phyloP scores from a whole-genome alignment of 495 filamentous ascomycete species.

The Aspergillus asperescens region DNA sequence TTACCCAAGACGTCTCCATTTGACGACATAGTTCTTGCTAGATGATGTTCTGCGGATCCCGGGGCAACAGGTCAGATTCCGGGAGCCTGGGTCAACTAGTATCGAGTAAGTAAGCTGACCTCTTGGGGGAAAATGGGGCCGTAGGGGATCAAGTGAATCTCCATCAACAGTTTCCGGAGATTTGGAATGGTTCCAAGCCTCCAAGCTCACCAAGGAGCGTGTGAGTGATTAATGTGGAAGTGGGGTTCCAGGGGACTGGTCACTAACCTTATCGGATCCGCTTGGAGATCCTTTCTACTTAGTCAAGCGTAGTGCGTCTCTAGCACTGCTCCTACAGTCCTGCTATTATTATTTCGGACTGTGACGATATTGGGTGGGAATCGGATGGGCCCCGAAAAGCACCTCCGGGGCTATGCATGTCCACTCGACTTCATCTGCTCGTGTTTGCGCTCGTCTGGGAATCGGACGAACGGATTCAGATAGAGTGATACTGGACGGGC shows the following conservation, averaged over 20 bases:
- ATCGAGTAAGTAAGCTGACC: background rate
- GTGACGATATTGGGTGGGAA: background rate
- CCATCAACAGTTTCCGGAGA: background rate
- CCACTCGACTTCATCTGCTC: background rate
- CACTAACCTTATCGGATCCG: constrained; percentile 22
- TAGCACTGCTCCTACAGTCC: background rate
- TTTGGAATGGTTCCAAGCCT: constrained; percentile 16
- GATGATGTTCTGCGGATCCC: background rate
- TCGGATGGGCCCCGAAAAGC: constrained; percentile 7
- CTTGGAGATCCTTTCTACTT: background rate
- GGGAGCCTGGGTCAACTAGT: constrained; percentile 2
- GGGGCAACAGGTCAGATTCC: constrained; percentile 7
- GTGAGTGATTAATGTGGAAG: background rate
- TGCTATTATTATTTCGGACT: background rate
- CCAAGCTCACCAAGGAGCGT: background rate
- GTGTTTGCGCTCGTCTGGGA: background rate
- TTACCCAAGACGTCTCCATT: background rate
- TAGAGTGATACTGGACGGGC: background rate
- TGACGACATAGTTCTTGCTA: background rate
- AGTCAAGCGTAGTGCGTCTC: constrained; percentile 3
- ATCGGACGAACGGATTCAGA: background rate
- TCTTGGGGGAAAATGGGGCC: constrained; percentile 1
- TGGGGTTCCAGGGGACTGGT: constrained; percentile 14
- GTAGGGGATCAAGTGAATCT: background rate
- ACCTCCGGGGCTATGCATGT: constrained; percentile 4